These are phyloP conservation scores for Trichoderma harzianum DNA, from an alignment of 2,329 filamentous ascomycete species.

Conservation along the genomic window DNA sequence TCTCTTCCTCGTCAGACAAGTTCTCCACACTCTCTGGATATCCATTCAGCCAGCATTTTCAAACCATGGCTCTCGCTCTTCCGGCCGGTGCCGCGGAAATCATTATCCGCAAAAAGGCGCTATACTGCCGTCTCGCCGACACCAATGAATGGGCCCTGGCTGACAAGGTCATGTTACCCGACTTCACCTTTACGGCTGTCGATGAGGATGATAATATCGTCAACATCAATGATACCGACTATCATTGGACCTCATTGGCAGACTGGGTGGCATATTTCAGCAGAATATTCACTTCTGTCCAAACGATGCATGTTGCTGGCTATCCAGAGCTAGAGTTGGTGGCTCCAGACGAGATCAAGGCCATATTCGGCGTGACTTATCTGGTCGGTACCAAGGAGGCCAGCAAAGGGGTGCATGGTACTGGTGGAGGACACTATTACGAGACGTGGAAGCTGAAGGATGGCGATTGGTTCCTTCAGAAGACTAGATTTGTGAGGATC, in stretches of 20 bases:
- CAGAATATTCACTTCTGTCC: background rate
- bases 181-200: background rate
- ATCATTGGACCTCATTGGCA: background rate
- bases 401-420: background rate
- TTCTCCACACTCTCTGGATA: background rate
- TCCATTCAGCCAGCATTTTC: background rate
- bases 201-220: background rate
- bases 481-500: background rate
- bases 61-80: background rate
- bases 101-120: background rate
- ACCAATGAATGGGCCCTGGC: background rate
- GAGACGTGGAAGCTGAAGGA: constrained; percentile 8
- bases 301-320: background rate
- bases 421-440: background rate
- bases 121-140: background rate
- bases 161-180: background rate
- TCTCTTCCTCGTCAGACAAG: background rate
- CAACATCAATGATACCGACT: background rate
- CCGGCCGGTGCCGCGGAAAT: background rate
- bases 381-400: background rate
- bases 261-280: background rate
- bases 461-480: background rate
- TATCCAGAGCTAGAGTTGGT: background rate
- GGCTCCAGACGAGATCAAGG: background rate
- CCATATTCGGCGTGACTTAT: background rate